Evolutionary conservation across 129 eudicot species (phyloP).

Genomic region (Scalesia atractyloides): DNA sequence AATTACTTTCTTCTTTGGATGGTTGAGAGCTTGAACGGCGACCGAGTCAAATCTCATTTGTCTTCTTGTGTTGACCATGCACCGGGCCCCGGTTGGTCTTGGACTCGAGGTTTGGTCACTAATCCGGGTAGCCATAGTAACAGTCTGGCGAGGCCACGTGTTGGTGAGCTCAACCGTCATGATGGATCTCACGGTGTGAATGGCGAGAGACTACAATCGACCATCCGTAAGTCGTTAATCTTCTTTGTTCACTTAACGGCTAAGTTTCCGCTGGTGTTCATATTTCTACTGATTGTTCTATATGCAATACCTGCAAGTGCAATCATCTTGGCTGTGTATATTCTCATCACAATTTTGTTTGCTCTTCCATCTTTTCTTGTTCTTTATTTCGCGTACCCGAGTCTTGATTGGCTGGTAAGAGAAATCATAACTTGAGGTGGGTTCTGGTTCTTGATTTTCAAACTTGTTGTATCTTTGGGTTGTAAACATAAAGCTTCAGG

Average conservation of each 20-base stretch:
- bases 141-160: conserved; percentile 18
- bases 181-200: conserved; percentile 20
- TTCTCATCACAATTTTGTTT: conserved; percentile 58
- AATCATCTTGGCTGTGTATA: conserved; percentile 50
- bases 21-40: conserved; percentile 68
- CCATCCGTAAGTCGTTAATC: conserved; percentile 50
- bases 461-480: conserved; percentile 12
- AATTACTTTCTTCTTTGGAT: conserved; percentile 63
- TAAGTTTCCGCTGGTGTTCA: conserved; percentile 54
- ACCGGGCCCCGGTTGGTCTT: conserved; percentile 28
- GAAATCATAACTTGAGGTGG: conserved; percentile 50
- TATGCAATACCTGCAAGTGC: conserved; percentile 68
- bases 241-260: conserved; percentile 58
- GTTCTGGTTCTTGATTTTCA: conserved; percentile 7
- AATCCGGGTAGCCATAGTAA: conserved; percentile 29
- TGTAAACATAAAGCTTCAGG: conserved; percentile 17
- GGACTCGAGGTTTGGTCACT: conserved; percentile 27
- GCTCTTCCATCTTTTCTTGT: conserved; percentile 64
- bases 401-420: conserved; percentile 64
- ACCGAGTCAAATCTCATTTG: conserved; percentile 44
- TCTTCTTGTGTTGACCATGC: conserved; percentile 38
- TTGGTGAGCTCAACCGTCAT: conserved; percentile 23
- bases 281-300: conserved; percentile 55
- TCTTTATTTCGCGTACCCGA: conserved; percentile 58
- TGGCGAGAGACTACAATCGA: conserved; percentile 44